phyloP scores from a whole-genome alignment of 1,284 basidiomycete species.

The Tetrapyrgos nigripes region DNA sequence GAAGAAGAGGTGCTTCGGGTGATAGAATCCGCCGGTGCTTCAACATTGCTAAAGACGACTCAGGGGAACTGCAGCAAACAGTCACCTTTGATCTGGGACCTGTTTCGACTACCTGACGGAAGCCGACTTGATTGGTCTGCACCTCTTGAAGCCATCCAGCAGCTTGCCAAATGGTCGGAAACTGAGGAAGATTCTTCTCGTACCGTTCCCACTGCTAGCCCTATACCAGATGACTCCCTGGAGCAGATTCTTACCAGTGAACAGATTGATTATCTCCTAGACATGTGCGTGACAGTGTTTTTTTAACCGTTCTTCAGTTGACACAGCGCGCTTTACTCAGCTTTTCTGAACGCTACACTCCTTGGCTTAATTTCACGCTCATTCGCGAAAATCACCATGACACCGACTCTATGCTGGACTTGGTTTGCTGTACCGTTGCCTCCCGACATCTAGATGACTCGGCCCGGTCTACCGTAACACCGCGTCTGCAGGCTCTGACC shows the following conservation, averaged over 20 bases:
- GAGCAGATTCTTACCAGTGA: constrained; percentile 11
- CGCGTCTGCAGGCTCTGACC: constrained; percentile 10
- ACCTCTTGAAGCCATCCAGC: constrained; percentile 28
- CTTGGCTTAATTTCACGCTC: constrained; percentile 29
- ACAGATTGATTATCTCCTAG: constrained; percentile 13
- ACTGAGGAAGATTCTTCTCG: background rate
- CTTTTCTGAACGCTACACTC: constrained; percentile 24
- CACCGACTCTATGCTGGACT: constrained; percentile 24
- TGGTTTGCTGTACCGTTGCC: constrained; percentile 25
- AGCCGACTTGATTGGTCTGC: constrained; percentile 25
- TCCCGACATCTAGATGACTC: constrained; percentile 22
- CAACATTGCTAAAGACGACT: background rate
- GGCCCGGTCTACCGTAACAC: constrained; percentile 1
- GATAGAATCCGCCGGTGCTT: background rate
- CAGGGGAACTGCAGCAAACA: background rate
- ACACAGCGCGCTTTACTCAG: constrained; percentile 7
- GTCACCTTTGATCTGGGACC: constrained; percentile 13
- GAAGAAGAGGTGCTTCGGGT: background rate
- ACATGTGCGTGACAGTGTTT: constrained; percentile 9
- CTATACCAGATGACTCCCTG: constrained; percentile 16
- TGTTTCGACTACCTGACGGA: constrained; percentile 4
- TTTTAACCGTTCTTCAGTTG: too few relatives aligned
- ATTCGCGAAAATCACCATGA: constrained; percentile 13
- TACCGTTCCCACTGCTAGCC: background rate
- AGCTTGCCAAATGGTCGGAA: constrained; percentile 17